phyloP scores from a whole-genome alignment of 306 rosid species.

The Hylodesmum podocarpum region DNA sequence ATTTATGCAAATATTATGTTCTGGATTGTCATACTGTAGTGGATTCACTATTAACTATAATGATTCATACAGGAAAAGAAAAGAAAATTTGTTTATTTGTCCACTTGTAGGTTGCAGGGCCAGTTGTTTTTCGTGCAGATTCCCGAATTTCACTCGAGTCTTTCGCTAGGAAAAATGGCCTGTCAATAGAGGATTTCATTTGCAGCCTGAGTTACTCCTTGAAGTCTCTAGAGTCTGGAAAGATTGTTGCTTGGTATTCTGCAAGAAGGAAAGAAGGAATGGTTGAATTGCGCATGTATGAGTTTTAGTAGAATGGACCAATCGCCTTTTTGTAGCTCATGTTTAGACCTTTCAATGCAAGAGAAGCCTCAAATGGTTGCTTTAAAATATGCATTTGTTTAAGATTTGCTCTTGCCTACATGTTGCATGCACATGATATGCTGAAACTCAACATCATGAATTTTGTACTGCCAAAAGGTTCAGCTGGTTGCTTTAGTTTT shows the following conservation, averaged over 20 bases:
- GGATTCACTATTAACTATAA: background rate
- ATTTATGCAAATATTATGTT: background rate
- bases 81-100: background rate
- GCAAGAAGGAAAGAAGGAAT: slow-evolving; percentile 89
- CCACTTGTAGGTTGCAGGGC: slow-evolving; percentile 65
- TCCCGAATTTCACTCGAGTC: slow-evolving; percentile 55
- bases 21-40: background rate
- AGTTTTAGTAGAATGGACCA: slow-evolving; percentile 47
- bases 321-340: slow-evolving; percentile 8
- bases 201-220: slow-evolving; percentile 82
- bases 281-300: slow-evolving; percentile 77
- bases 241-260: slow-evolving; percentile 90
- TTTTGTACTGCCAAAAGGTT: slow-evolving; percentile 18
- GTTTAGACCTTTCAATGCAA: slow-evolving; percentile 5
- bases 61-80: background rate
- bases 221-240: slow-evolving; percentile 61
- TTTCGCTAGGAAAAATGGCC: slow-evolving; percentile 40
- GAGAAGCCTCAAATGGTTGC: slow-evolving; percentile 13
- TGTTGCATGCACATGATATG: slow-evolving; percentile 1
- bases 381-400: slow-evolving; percentile 4
- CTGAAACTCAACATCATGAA: slow-evolving; percentile 10
- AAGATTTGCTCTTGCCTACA: background rate
- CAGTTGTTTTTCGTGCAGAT: slow-evolving; percentile 70
- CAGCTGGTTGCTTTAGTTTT: background rate
- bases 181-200: slow-evolving; percentile 71